Evolutionary conservation across 495 filamentous ascomycete genomes (phyloP).

Genomic region (Penicillium chermesinum): DNA sequence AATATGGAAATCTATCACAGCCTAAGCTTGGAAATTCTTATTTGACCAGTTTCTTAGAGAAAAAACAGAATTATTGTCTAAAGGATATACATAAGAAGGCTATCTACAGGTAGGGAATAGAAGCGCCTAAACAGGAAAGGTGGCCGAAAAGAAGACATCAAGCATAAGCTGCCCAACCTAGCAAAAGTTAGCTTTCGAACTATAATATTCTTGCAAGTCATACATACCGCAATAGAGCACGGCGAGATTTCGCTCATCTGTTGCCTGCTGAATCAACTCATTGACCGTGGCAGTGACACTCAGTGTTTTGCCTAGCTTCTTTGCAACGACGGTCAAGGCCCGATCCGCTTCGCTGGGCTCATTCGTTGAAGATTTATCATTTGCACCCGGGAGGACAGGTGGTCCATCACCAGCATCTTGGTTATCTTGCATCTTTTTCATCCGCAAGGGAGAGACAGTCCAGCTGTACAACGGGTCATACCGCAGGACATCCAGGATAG

Average conservation of each 20-base stretch:
- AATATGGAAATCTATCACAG: too few relatives aligned
- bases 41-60: too few relatives aligned
- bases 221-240: slow-evolving; percentile 82
- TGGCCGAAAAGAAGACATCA: slow-evolving; percentile 16
- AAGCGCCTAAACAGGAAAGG: too few relatives aligned
- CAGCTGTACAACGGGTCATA: slow-evolving; percentile 96
- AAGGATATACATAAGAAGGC: too few relatives aligned
- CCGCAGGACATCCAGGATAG: slow-evolving; percentile 88
- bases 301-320: slow-evolving; percentile 88
- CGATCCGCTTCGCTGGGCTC: slow-evolving; percentile 89
- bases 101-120: too few relatives aligned
- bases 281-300: slow-evolving; percentile 95
- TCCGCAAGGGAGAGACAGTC: slow-evolving; percentile 84
- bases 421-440: slow-evolving; percentile 69
- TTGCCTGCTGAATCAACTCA: slow-evolving; percentile 92
- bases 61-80: too few relatives aligned
- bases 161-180: slow-evolving; percentile 64
- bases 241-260: slow-evolving; percentile 87
- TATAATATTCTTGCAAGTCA: background rate
- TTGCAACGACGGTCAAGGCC: slow-evolving; percentile 84
- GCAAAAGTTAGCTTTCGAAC: slow-evolving; percentile 22
- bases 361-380: slow-evolving; percentile 49
- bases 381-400: slow-evolving; percentile 28
- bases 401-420: slow-evolving; percentile 45
- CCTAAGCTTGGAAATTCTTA: too few relatives aligned